Base-by-base conservation (phyloP, 441 rosid species). In the Kokia cookei region DNA sequence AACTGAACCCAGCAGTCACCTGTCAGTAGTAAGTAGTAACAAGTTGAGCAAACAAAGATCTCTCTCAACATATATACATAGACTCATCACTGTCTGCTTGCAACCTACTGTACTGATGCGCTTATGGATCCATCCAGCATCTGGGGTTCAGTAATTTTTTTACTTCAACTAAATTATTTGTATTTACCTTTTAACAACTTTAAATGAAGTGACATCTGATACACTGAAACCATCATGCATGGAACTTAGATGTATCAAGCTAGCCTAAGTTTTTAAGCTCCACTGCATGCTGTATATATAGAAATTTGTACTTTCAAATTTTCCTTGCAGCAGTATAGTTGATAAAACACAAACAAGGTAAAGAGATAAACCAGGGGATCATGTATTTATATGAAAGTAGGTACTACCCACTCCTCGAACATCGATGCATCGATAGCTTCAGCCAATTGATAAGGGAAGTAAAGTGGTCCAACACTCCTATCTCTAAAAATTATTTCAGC, bases 391-490 rank as follows among this genome's bases (percentile, higher is more conserved):
- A 4, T 68, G 15, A 68, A 68, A 73, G 58, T 37, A 55, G 9
- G 10, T 55, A 22, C 17, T 48, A 12, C 4, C 14, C 22, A 59
- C 22, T 60, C 59, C 70, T 62, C 71, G 78, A 72, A 60, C n/a
- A 64, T 45, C 73, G 59, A 74, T 37, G 14, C 14, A 47, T 14
- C 5, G 37, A 24, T 55, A 55, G 57, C 14, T 27, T 65, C 76
- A 71, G 22, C 32, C 45, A 61, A 47, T 29, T 50, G 63, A 13
- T n/a, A 35, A 76, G 65, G 51, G 37, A 54, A 71, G 75, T 77
- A 73, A 72, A 54, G 65, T 64, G 79, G 75, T 72, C 79, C 79
- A 69, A 69, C 13, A 42, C 48, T 27, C 11, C 37, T 26, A 45
- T 37, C 48, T 40, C 27, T n/a, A 43, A 65, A 65, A 13, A 45